These are phyloP conservation scores for Phylloporus sp. DNA, from an alignment of 768 basidiomycete genomes.

Conservation along the genomic window DNA sequence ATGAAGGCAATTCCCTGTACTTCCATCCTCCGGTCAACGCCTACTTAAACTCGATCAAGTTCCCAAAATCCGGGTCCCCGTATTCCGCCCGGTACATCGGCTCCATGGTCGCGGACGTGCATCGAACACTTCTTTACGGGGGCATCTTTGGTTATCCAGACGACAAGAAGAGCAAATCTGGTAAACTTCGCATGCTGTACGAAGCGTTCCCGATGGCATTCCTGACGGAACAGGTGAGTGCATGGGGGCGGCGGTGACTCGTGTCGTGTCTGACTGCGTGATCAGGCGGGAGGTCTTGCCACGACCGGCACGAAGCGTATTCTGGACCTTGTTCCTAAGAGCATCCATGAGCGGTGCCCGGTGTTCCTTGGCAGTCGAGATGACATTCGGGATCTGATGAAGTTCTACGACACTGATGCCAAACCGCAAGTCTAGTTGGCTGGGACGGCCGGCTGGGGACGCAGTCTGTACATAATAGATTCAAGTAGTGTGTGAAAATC, in stretches of 20 bases:
- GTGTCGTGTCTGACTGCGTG: neutral
- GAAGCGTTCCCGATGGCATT: conserved; percentile 99
- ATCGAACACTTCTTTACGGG: conserved; percentile 92
- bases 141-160: conserved; percentile 98
- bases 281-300: conserved; percentile 90
- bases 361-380: conserved; percentile 93
- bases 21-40: conserved; percentile 77
- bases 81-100: conserved; percentile 94
- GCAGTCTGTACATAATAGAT: too few species aligned
- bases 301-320: conserved; percentile 94
- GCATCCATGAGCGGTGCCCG: conserved; percentile 87
- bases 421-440: conserved; percentile 11
- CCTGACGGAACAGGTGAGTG: conserved; percentile 80
- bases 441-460: neutral
- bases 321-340: conserved; percentile 81
- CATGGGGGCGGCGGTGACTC: neutral
- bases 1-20: conserved; percentile 96
- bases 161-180: conserved; percentile 96
- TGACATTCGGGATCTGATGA: conserved; percentile 86
- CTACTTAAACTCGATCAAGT: conserved; percentile 91
- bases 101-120: conserved; percentile 98
- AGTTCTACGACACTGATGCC: conserved; percentile 61
- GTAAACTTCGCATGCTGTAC: conserved; percentile 91
- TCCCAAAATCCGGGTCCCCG: conserved; percentile 67
- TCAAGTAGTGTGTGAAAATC: too few species aligned